These are phyloP conservation scores for Phytophthora ohioensis DNA, from an alignment of 352 stramenopile species.

Conservation along the genomic window DNA sequence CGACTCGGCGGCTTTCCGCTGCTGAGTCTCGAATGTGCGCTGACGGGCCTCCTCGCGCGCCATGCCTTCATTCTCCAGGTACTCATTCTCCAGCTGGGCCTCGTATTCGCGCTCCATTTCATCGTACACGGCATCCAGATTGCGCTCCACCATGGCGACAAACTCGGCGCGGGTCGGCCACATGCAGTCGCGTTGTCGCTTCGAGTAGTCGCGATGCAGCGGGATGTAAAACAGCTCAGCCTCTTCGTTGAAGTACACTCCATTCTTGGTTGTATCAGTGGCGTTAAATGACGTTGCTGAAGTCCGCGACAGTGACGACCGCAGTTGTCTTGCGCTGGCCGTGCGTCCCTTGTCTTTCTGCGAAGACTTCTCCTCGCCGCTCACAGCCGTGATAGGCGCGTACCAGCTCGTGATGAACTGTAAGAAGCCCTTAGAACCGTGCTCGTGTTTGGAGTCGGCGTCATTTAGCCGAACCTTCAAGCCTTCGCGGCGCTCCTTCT, in stretches of 20 bases:
- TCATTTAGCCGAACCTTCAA: conserved; percentile 86
- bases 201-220: conserved; percentile 85
- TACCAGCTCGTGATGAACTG: conserved; percentile 89
- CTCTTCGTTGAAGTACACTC: conserved; percentile 78
- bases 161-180: conserved; percentile 88
- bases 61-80: conserved; percentile 79
- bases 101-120: conserved; percentile 91
- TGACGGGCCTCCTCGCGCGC: conserved; percentile 69
- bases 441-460: conserved; percentile 39
- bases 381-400: conserved; percentile 41
- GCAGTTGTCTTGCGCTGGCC: conserved; percentile 21
- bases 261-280: conserved; percentile 36
- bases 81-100: conserved; percentile 68
- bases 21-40: conserved; percentile 50
- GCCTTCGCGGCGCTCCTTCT: conserved; percentile 70
- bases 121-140: conserved; percentile 87
- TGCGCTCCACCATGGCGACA: conserved; percentile 89
- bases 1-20: conserved; percentile 32
- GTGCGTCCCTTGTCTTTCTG: conserved; percentile 23
- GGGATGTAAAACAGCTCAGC: conserved; percentile 90
- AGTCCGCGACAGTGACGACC: conserved; percentile 34
- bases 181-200: conserved; percentile 87
- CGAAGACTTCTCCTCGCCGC: conserved; percentile 38
- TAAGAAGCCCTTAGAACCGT: conserved; percentile 72
- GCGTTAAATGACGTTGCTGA: conserved; percentile 30